These are phyloP conservation scores for Helianthus tuberosus DNA, from an alignment of 129 eudicot genomes.

Conservation along the genomic window DNA sequence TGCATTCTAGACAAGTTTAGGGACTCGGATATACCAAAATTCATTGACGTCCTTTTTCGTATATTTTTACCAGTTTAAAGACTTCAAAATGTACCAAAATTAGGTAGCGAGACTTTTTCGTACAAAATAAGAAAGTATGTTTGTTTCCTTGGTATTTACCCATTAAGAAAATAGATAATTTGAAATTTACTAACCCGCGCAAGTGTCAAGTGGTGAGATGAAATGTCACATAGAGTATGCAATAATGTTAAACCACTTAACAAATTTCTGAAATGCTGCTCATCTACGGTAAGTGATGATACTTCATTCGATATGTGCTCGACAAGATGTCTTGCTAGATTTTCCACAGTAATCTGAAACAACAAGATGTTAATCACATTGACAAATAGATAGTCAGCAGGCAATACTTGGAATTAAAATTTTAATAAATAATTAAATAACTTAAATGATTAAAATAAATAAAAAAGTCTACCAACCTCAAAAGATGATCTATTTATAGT, in stretches of 20 bases:
- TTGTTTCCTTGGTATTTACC: too few relatives aligned
- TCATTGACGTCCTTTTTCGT: too few relatives aligned
- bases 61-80: too few relatives aligned
- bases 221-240: conserved; percentile 61
- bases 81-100: too few relatives aligned
- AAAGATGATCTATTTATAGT: conserved; percentile 45
- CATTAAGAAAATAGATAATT: too few relatives aligned
- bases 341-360: conserved; percentile 65
- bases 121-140: too few relatives aligned
- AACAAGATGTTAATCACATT: not conserved
- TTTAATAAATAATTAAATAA: not conserved
- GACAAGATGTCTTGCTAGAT: conserved; percentile 58
- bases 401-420: not conserved
- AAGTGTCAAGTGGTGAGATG: conserved; percentile 53
- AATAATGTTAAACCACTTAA: conserved; percentile 61
- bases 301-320: conserved; percentile 56
- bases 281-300: conserved; percentile 45
- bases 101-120: too few relatives aligned
- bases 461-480: conserved; percentile 44
- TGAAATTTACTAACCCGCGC: conserved; percentile 51
- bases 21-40: too few relatives aligned
- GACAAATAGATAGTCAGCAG: conserved; percentile 6
- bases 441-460: not conserved
- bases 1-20: too few relatives aligned
- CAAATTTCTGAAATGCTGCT: conserved; percentile 48